Conservation (phyloP, 75 land plant species). For the Pinus tabuliformis region DNA sequence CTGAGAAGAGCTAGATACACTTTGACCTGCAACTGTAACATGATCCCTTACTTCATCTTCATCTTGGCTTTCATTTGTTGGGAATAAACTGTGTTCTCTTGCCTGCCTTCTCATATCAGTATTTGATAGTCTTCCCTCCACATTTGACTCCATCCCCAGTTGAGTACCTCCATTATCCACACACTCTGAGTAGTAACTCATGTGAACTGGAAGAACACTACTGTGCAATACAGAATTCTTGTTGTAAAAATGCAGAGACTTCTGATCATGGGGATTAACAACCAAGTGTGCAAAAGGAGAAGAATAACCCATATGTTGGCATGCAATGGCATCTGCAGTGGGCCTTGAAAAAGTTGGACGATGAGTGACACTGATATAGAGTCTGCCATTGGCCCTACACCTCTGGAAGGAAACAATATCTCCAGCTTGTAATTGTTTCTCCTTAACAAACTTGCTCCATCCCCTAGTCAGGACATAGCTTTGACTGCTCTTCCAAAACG, state of each 20-base stretch:
- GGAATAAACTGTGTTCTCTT: too few species aligned
- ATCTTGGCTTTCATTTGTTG: too few species aligned
- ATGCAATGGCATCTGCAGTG: background rate
- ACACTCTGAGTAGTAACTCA: background rate
- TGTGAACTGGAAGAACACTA: background rate
- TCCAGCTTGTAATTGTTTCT: conserved; percentile 9
- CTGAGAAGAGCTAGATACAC: background rate
- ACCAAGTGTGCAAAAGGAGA: background rate
- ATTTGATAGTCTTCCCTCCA: too few species aligned
- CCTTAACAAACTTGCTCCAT: conserved; percentile 36
- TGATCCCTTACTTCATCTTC: too few species aligned
- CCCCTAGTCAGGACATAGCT: conserved; percentile 34
- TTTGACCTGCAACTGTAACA: too few species aligned
- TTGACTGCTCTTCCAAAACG: conserved; percentile 42
- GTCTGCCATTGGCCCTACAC: background rate
- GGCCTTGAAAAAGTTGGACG: background rate
- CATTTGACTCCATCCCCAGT: too few species aligned
- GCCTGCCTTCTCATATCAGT: too few species aligned
- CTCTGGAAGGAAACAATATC: conserved; percentile 20
- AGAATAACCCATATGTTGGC: background rate
- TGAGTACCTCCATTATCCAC: too few species aligned
- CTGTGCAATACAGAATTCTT: background rate
- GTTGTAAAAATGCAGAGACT: background rate
- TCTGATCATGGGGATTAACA: background rate
- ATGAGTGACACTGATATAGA: background rate